Base-by-base conservation (phyloP, 2,329 filamentous ascomycete species). In the Sporothrix globosa region DNA sequence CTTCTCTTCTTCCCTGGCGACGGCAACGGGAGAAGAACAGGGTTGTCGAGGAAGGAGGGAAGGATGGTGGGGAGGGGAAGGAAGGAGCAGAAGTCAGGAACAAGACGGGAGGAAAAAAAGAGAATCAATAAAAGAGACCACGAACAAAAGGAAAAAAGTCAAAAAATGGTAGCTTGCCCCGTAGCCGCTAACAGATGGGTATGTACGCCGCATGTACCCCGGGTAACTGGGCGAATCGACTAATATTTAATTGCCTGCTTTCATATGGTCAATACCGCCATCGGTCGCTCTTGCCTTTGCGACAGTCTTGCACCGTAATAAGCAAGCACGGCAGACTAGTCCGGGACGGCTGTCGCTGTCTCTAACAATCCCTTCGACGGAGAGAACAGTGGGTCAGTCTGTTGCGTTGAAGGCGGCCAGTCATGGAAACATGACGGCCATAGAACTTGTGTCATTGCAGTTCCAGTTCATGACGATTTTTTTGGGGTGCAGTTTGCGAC, bases 1-100 rank as follows among this genome's bases (percentile, higher is more conserved):
- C 60, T 70, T 69, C 44, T 69, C 74, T 73, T 75, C 74, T 72
- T 61, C 58, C 56, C 63, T 14, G 34, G 61, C 63, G 70, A 70
- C 46, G 67, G 65, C 67, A 50, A 67, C 54, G 21, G 56, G 39
- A 5, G 46, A 41, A 44, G 46, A 56, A 50, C n/a, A 21, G 30
- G 30, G 48, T 44, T 50, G 53, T 46, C 50, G n/a, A 61, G 24
- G n/a, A 52, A 39, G 39, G 66, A 58, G 21, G 46, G 41, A 52
- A 4, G 27, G 44, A 69, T 10, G 58, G 19, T 53, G 50, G 13
- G 13, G 46, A 60, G 24, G 54, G 48, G 19, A 41, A 44, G 39
- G 21, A 69, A 54, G 30, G 46, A 69, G 56, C 44, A 65, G 13
- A 44, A 39, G 24, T 56, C 56, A 60, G 48, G 61, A 39, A 34